phyloP scores from a whole-genome alignment of 768 basidiomycete genomes.

The Calvatia gigantea region DNA sequence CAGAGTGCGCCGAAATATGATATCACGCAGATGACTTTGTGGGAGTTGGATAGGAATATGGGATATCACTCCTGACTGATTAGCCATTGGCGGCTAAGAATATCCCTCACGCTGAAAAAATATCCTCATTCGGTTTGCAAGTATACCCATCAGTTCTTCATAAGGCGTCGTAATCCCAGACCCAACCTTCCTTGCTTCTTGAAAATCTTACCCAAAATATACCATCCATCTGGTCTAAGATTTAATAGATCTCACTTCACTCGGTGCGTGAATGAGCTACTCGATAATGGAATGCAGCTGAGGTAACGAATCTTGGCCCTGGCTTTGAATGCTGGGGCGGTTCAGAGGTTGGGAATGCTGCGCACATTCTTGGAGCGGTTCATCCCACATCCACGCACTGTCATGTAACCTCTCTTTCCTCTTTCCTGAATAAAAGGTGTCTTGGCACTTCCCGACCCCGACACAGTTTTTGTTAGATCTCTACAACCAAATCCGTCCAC shows the following conservation, averaged over 20 bases:
- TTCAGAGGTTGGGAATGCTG: neutral
- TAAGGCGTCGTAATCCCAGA: neutral
- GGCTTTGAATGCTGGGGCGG: neutral
- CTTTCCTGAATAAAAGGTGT: neutral
- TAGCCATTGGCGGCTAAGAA: neutral
- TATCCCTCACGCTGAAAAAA: neutral
- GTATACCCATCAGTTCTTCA: neutral
- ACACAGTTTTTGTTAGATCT: neutral
- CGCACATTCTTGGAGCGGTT: neutral
- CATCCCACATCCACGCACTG: neutral
- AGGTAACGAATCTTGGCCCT: neutral
- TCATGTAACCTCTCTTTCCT: constrained; percentile 1
- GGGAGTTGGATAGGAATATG: neutral
- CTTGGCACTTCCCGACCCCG: neutral
- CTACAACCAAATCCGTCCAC: neutral
- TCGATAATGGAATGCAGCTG: constrained; percentile 2
- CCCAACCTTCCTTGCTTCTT: neutral
- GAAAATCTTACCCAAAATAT: constrained; percentile 2
- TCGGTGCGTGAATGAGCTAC: neutral
- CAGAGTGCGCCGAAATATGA: neutral
- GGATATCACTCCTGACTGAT: neutral
- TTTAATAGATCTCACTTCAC: neutral
- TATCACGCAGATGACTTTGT: neutral
- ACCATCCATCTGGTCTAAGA: neutral
- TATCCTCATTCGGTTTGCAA: neutral